phyloP scores from a whole-genome alignment of 1,284 basidiomycete genomes.

The Ustilago tritici region DNA sequence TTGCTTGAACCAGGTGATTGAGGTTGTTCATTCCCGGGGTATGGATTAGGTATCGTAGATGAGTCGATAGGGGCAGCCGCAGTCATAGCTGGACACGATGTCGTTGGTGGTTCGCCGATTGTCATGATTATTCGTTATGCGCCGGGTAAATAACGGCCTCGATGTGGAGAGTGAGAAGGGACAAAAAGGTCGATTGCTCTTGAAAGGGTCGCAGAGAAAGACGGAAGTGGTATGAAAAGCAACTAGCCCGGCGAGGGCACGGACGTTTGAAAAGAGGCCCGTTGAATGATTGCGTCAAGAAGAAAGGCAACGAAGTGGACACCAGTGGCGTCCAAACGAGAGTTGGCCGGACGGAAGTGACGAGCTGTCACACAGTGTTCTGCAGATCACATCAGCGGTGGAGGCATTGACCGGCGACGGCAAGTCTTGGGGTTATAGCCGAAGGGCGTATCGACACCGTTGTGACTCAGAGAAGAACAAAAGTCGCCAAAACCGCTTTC shows the following conservation, averaged over 20 bases:
- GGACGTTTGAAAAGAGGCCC: background rate
- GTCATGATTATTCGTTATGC: background rate
- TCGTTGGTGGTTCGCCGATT: background rate
- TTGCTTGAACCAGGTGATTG: background rate
- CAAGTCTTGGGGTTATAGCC: background rate
- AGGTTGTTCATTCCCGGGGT: background rate
- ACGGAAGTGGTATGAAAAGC: background rate
- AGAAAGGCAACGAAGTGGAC: background rate
- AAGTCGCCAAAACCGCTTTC: background rate
- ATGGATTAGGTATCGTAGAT: background rate
- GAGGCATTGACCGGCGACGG: background rate
- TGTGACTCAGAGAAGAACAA: slow-evolving; percentile 1
- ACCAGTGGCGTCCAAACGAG: background rate
- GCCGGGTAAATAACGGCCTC: background rate
- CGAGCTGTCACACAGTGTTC: background rate
- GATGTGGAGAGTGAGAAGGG: background rate
- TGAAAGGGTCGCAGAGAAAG: too few species aligned
- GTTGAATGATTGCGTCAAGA: background rate
- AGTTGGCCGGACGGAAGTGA: background rate
- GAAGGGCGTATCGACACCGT: background rate
- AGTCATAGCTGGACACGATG: background rate
- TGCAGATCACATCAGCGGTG: slow-evolving; percentile 1
- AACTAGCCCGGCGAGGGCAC: background rate
- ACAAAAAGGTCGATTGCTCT: background rate
- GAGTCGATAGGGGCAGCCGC: background rate